phyloP scores from a whole-genome alignment of 805 yeast genomes.

The Saccharomyces jurei region DNA sequence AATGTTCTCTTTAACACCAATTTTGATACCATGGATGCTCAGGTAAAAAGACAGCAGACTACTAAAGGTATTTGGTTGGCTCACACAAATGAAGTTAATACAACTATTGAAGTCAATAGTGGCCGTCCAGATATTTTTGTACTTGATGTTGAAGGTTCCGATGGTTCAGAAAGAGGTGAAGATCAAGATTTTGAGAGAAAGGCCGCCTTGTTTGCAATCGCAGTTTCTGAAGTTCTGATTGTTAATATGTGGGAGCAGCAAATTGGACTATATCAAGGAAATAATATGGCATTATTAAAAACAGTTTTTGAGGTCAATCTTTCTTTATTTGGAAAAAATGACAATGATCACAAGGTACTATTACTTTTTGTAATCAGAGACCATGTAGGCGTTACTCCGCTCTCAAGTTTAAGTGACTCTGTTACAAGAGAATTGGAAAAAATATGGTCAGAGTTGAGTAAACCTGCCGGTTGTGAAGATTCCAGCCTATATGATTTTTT shows the following conservation, averaged over 20 bases:
- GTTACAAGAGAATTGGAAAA: conserved; percentile 60
- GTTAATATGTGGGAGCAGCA: conserved; percentile 96
- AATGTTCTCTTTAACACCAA: conserved; percentile 78
- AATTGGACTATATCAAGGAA: conserved; percentile 94
- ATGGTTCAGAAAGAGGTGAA: conserved; percentile 95
- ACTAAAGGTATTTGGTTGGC: conserved; percentile 80
- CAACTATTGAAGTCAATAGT: conserved; percentile 11
- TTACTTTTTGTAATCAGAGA: conserved; percentile 87
- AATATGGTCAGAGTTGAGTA: conserved; percentile 71
- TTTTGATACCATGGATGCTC: conserved; percentile 91
- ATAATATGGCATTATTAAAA: conserved; percentile 88
- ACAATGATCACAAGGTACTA: conserved; percentile 50
- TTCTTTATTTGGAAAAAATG: conserved; percentile 65
- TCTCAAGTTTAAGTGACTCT: conserved; percentile 60
- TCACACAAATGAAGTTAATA: conserved; percentile 38
- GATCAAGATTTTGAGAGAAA: conserved; percentile 97
- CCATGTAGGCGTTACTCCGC: conserved; percentile 80
- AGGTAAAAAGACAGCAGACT: conserved; percentile 72
- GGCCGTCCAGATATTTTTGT: conserved; percentile 48
- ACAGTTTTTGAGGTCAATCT: conserved; percentile 95
- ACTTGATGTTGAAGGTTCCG: conserved; percentile 98
- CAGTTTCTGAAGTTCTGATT: conserved; percentile 84
- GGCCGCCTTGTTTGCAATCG: conserved; percentile 87
- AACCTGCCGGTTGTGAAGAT: conserved; percentile 56
- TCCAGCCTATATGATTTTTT: conserved; percentile 66